Evolutionary conservation across 2,329 filamentous ascomycete genomes (phyloP), one percentile per base, ranked within the genome.

Genomic region (Fusarium sp.): DNA sequence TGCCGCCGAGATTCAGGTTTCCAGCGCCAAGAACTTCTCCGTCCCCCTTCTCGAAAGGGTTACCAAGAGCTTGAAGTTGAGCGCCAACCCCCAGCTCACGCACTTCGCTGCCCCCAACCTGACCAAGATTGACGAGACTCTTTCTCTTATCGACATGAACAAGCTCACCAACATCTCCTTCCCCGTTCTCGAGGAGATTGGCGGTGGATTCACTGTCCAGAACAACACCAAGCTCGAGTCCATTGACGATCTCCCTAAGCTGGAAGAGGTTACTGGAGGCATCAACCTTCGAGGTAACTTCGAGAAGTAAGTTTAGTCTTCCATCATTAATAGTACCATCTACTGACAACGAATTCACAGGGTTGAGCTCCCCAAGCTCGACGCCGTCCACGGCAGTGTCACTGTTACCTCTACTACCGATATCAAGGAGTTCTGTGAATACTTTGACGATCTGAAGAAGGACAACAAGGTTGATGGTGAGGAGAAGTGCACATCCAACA

Each of bases 211-310:
- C 75, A 88, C 90, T 70, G 87, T 99, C 73, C 89, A 91, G 79
- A 96, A 97, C 87, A 97, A 98, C 88, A 91, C 92, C 60, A 81
- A 82, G 53, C 85, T 97, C 31, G 70, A 78, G 53, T 75, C 80
- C 59, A 82, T 97, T 53, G 78, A 85, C 65, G 87, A 86, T 31
- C 91, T 98, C 79, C 83, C 85, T 61, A 75, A 81, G 65, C 85
- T 99, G 26, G 74, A 85, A 73, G 85, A 81, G 52, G 86, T 97
- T 57, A 85, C 83, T 65, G 94, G 93, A 80, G 92, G 92, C 71
- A 83, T 98, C 73, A 89, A 92, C 76, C 87, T 97, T 76, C 88
- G 88, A 71, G 95, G 95, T 72, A 90, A 88, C 81, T 96, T 97
- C 78, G 84, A 87, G 64, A 82, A 85, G 92, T 96, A 84, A 83